Percentiles rank a stretch among this genome's conserved stretches.
Evolutionary conservation across 352 stramenopile genomes (phyloP).

Genomic region (Phytophthora chlamydospora): DNA sequence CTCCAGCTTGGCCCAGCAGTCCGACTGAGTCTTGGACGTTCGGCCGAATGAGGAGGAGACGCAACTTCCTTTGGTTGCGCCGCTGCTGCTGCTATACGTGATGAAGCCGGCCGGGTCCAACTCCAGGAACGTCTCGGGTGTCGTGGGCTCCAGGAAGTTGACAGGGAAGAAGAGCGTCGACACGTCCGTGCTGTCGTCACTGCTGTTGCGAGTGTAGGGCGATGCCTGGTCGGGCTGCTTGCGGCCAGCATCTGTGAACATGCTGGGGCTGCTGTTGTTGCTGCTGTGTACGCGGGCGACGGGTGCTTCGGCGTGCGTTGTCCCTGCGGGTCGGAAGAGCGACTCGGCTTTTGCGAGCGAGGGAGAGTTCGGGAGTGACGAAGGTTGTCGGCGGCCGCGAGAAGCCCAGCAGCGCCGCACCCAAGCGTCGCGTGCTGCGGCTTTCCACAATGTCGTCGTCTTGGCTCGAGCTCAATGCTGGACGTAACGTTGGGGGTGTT

Average conservation of each 20-base stretch:
- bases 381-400: slow-evolving; percentile 10
- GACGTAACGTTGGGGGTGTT: slow-evolving; percentile 29
- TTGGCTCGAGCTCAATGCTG: neutral
- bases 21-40: neutral
- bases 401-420: slow-evolving; percentile 2
- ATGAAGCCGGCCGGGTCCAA: slow-evolving; percentile 31
- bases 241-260: slow-evolving; percentile 20
- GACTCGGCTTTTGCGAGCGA: slow-evolving; percentile 16
- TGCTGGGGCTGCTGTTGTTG: slow-evolving; percentile 2
- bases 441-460: slow-evolving; percentile 30
- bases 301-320: slow-evolving; percentile 3
- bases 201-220: slow-evolving; percentile 6
- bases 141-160: slow-evolving; percentile 36
- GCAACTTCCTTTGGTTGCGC: slow-evolving; percentile 30
- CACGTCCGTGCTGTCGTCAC: slow-evolving; percentile 15
- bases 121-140: slow-evolving; percentile 33
- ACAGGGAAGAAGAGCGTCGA: slow-evolving; percentile 25
- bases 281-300: slow-evolving; percentile 18
- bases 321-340: slow-evolving; percentile 9
- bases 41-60: neutral
- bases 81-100: slow-evolving; percentile 6
- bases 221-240: slow-evolving; percentile 9
- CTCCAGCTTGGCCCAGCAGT: slow-evolving; percentile 41
- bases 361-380: slow-evolving; percentile 34
- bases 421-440: slow-evolving; percentile 34